phyloP scores from a whole-genome alignment of 805 yeast genomes.

The Kurtzmaniella cleridarum region DNA sequence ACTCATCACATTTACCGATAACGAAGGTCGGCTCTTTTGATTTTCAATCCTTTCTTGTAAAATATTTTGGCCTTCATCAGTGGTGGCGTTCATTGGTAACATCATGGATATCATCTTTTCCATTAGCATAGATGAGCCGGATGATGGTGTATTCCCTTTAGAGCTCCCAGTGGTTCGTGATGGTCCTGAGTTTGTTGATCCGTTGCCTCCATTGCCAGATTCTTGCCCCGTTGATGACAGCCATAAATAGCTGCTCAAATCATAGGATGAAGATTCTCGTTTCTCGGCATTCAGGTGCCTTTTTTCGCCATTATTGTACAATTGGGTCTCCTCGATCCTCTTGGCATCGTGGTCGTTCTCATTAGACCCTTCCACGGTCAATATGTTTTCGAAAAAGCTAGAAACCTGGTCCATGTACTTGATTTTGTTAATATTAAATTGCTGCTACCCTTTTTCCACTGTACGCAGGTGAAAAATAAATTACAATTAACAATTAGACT shows the following conservation, averaged over 20 bases:
- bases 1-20: slow-evolving; percentile 67
- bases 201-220: not conserved
- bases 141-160: not conserved
- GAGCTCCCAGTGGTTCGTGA: not conserved
- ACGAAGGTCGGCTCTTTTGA: slow-evolving; percentile 60
- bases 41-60: slow-evolving; percentile 51
- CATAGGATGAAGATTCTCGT: slow-evolving; percentile 1
- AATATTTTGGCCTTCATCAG: slow-evolving; percentile 35
- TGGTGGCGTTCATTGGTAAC: slow-evolving; percentile 50
- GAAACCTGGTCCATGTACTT: slow-evolving; percentile 32
- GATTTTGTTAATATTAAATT: too few relatives aligned
- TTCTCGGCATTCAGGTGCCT: not conserved
- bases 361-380: slow-evolving; percentile 18
- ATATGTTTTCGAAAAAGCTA: slow-evolving; percentile 30
- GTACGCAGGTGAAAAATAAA: too few relatives aligned
- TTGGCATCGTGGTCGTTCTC: slow-evolving; percentile 3
- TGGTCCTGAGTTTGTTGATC: slow-evolving; percentile 2
- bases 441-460: too few relatives aligned
- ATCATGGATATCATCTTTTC: slow-evolving; percentile 71
- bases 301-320: not conserved
- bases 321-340: not conserved
- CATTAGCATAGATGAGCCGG: slow-evolving; percentile 40
- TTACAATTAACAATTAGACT: too few relatives aligned
- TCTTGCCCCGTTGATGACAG: not conserved
- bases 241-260: slow-evolving; percentile 1